Evolutionary conservation across 2,329 filamentous ascomycete species (phyloP).

Genomic region (Chaetomium sp.): DNA sequence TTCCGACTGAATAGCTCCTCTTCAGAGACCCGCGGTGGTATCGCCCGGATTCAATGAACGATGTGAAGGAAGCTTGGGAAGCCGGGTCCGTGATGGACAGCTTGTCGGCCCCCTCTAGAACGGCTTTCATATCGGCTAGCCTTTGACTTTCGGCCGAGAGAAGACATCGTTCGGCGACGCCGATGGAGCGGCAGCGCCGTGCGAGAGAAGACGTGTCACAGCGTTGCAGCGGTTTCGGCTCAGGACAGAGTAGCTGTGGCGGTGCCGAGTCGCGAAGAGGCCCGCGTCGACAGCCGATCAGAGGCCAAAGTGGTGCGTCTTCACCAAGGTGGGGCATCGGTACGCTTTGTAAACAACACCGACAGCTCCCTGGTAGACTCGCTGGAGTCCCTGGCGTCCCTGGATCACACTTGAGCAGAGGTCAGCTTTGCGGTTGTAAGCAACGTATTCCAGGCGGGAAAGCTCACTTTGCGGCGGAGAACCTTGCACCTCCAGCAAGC

Average conservation of each 20-base stretch:
- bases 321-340: constrained; percentile 38
- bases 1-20: constrained; percentile 25
- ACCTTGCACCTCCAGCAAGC: constrained; percentile 41
- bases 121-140: constrained; percentile 38
- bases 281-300: constrained; percentile 39
- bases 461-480: constrained; percentile 35
- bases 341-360: constrained; percentile 37
- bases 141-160: constrained; percentile 37
- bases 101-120: constrained; percentile 36
- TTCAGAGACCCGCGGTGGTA: constrained; percentile 36
- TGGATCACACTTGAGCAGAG: constrained; percentile 34
- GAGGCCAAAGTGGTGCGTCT: constrained; percentile 39
- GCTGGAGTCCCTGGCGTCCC: too few relatives aligned
- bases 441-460: background rate
- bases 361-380: too few relatives aligned
- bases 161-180: constrained; percentile 32
- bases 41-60: constrained; percentile 36
- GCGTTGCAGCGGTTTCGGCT: constrained; percentile 19
- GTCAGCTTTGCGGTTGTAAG: constrained; percentile 10
- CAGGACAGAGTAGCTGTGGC: constrained; percentile 35
- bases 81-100: constrained; percentile 32
- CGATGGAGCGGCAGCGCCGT: constrained; percentile 29
- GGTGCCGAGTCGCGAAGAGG: constrained; percentile 37
- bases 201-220: constrained; percentile 6
- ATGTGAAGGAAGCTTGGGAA: constrained; percentile 30